Conservation (phyloP, 805 yeast species). For the Ogataea degrootiae region DNA sequence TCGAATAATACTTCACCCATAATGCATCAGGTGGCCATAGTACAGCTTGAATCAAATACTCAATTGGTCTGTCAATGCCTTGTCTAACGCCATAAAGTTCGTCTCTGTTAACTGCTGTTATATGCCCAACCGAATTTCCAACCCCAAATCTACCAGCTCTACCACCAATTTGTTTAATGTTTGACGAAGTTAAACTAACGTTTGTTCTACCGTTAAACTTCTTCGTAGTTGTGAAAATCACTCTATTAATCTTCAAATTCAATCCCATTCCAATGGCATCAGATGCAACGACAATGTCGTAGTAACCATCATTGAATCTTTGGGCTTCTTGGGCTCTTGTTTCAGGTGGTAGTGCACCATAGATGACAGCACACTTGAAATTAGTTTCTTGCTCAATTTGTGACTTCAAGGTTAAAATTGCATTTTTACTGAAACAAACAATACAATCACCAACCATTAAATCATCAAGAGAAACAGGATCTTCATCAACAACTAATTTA, state of each 20-base stretch:
- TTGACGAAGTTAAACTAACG: slow-evolving; percentile 51
- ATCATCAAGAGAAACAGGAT: slow-evolving; percentile 32
- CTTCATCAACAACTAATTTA: slow-evolving; percentile 50
- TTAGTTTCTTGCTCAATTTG: slow-evolving; percentile 60
- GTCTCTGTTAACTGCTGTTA: slow-evolving; percentile 44
- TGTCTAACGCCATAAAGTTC: slow-evolving; percentile 42
- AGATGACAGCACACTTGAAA: slow-evolving; percentile 77
- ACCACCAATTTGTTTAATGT: slow-evolving; percentile 90
- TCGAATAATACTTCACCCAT: slow-evolving; percentile 62
- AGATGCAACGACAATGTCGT: slow-evolving; percentile 85
- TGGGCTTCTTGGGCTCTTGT: slow-evolving; percentile 81
- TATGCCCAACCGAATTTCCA: slow-evolving; percentile 39
- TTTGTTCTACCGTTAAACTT: slow-evolving; percentile 67
- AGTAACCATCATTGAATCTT: slow-evolving; percentile 71
- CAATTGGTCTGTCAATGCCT: slow-evolving; percentile 47
- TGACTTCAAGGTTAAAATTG: slow-evolving; percentile 64
- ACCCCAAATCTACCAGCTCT: slow-evolving; percentile 80
- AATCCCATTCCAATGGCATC: slow-evolving; percentile 99
- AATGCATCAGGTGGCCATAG: slow-evolving; percentile 77
- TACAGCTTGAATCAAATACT: slow-evolving; percentile 53
- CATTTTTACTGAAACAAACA: slow-evolving; percentile 76
- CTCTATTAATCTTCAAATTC: slow-evolving; percentile 75
- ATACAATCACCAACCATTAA: slow-evolving; percentile 79
- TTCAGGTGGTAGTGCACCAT: slow-evolving; percentile 96
- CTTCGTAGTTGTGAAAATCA: slow-evolving; percentile 61